These are phyloP conservation scores for Magnusiomyces fungicola DNA, from an alignment of 1,139 yeast genomes.

Conservation along the genomic window DNA sequence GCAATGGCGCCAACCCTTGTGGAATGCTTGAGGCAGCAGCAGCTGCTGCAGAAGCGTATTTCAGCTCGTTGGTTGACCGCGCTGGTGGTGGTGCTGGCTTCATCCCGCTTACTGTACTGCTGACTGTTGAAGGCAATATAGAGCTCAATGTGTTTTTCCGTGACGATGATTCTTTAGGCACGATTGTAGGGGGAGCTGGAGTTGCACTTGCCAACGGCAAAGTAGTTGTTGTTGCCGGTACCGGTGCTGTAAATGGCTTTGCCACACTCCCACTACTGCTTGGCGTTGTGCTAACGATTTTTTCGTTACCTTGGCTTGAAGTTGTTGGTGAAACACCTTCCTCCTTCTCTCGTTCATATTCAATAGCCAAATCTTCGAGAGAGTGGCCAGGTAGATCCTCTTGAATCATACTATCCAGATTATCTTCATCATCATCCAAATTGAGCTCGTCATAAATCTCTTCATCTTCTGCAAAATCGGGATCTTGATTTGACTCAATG, in stretches of 20 bases:
- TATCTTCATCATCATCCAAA: conserved; percentile 55
- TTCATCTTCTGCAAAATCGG: conserved; percentile 94
- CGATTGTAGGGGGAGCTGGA: no score
- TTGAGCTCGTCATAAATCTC: conserved; percentile 86
- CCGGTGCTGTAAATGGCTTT: no score
- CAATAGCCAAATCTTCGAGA: conserved; percentile 35
- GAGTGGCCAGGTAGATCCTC: conserved; percentile 26
- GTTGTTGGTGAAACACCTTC: not conserved
- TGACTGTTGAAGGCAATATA: conserved; percentile 4
- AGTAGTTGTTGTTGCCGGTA: conserved; percentile 18
- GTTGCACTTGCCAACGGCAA: no score
- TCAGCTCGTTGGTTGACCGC: conserved; percentile 49
- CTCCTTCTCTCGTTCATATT: conserved; percentile 16
- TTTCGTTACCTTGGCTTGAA: no score
- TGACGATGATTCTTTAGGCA: conserved; percentile 3
- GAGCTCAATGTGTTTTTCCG: conserved; percentile 9
- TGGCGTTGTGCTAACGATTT: no score
- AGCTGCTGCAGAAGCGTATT: conserved; percentile 67
- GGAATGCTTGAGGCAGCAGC: conserved; percentile 30
- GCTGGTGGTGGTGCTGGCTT: conserved; percentile 70
- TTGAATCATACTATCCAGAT: conserved; percentile 36
- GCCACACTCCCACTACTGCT: no score
- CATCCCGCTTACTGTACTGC: conserved; percentile 22
- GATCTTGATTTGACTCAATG: conserved; percentile 91
- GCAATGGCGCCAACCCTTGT: conserved; percentile 27